phyloP scores from a whole-genome alignment of 2,329 filamentous ascomycete genomes.

The Neopestalotiopsis sp. region DNA sequence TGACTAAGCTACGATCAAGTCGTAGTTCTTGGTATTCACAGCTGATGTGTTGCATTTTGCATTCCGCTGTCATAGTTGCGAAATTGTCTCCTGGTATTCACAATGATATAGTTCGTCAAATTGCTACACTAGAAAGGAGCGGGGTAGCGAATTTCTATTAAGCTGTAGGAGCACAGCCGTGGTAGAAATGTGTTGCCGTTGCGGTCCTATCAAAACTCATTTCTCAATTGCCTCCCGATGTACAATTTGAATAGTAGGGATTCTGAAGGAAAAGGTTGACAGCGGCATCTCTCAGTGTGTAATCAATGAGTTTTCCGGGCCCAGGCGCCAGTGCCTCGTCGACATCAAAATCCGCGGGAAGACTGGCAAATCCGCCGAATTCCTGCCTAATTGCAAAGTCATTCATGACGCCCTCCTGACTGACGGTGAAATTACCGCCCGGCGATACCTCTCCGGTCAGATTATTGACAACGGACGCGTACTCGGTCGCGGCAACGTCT shows the following conservation, averaged over 20 bases:
- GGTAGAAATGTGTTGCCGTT: background rate
- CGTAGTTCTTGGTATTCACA: background rate
- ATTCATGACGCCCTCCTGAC: conserved; percentile 31
- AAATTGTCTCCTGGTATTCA: background rate
- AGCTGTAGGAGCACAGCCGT: background rate
- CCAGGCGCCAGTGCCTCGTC: conserved; percentile 31
- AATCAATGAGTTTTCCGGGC: conserved; percentile 34
- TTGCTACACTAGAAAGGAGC: background rate
- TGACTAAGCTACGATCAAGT: too few species aligned
- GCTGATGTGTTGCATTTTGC: background rate
- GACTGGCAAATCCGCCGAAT: conserved; percentile 31
- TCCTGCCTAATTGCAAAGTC: conserved; percentile 30
- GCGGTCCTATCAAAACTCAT: background rate
- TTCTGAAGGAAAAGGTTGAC: conserved; percentile 7
- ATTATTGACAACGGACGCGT: conserved; percentile 27
- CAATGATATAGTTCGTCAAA: background rate
- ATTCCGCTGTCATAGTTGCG: background rate
- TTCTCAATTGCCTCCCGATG: background rate
- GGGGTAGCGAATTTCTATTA: background rate
- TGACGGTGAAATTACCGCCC: conserved; percentile 31
- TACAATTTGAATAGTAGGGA: background rate
- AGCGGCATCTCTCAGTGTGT: conserved; percentile 30
- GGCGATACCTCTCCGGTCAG: conserved; percentile 31
- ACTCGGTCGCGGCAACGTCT: conserved; percentile 29
- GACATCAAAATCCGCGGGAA: conserved; percentile 30